Evolutionary conservation across 1,284 basidiomycete genomes (phyloP).

Genomic region (Fistulina hepatica): DNA sequence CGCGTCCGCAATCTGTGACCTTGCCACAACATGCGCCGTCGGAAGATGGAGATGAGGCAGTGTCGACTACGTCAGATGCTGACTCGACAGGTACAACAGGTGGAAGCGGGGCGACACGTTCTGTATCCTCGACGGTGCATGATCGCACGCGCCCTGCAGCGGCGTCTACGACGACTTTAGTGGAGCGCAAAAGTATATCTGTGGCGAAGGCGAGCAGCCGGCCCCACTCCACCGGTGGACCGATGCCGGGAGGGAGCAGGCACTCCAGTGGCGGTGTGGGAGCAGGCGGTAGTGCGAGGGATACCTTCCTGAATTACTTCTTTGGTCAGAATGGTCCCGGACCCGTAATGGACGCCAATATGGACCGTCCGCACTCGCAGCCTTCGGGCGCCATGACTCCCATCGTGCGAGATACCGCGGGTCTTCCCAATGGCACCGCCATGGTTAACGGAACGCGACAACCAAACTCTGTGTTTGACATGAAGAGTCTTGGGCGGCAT

Average conservation of each 20-base stretch:
- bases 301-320: constrained; percentile 93
- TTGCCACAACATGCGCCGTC: constrained; percentile 30
- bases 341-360: constrained; percentile 42
- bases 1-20: constrained; percentile 16
- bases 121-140: constrained; percentile 71
- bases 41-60: constrained; percentile 52
- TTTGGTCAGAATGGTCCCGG: constrained; percentile 78
- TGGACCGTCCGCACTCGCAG: constrained; percentile 22
- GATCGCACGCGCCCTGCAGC: constrained; percentile 47
- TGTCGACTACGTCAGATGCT: too few species aligned
- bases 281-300: constrained; percentile 38
- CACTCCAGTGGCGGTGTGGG: constrained; percentile 11
- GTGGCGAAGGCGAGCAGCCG: too few species aligned
- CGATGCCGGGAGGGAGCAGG: constrained; percentile 9
- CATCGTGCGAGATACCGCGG: constrained; percentile 51
- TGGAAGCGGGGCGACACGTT: constrained; percentile 61
- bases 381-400: constrained; percentile 24
- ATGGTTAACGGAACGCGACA: constrained; percentile 40
- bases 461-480: constrained; percentile 85
- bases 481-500: constrained; percentile 97
- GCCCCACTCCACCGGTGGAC: constrained; percentile 12
- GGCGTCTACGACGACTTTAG: constrained; percentile 22
- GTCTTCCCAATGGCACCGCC: constrained; percentile 26
- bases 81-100: too few species aligned
- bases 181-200: too few species aligned